These are phyloP conservation scores for Coemansia sp. DNA, from an alignment of 192 early-diverging fungal species.

Conservation along the genomic window DNA sequence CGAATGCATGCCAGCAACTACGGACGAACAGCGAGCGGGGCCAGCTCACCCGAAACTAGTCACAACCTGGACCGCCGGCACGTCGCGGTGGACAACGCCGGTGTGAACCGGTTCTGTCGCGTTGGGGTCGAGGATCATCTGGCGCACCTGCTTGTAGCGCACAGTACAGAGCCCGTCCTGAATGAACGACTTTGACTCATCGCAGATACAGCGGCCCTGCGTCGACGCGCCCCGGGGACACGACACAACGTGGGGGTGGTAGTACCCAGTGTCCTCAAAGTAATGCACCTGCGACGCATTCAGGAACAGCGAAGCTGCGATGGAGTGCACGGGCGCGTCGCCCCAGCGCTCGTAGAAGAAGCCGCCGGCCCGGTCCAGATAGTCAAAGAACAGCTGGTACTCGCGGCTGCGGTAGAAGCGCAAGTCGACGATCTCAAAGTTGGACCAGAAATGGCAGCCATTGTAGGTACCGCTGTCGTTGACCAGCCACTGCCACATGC, in stretches of 20 bases:
- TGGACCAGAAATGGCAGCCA: constrained; percentile 77
- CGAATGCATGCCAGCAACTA: too few relatives aligned
- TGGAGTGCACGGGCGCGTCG: constrained; percentile 57
- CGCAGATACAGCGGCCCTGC: constrained; percentile 1
- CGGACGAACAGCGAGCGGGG: too few relatives aligned
- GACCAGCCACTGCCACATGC: constrained; percentile 48
- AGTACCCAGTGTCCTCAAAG: constrained; percentile 65
- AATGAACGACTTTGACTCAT: constrained; percentile 2
- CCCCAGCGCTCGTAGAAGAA: constrained; percentile 57
- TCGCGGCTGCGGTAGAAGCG: constrained; percentile 55
- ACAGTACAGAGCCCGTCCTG: constrained; percentile 3
- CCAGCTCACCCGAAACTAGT: too few relatives aligned
- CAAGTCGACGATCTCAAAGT: constrained; percentile 69
- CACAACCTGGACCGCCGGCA: too few relatives aligned
- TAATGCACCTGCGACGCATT: constrained; percentile 55
- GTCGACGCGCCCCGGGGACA: not conserved
- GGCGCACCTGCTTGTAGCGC: not conserved
- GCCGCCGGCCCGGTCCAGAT: constrained; percentile 53
- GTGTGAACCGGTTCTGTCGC: not conserved
- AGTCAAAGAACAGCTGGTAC: constrained; percentile 53
- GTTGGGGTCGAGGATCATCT: not conserved
- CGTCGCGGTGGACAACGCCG: not conserved
- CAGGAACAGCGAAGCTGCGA: constrained; percentile 55
- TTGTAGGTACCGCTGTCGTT: constrained; percentile 54
- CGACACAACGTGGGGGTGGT: constrained; percentile 26